These are phyloP conservation scores for Phialophora chinensis DNA, from an alignment of 2,329 filamentous ascomycete species.

Conservation along the genomic window DNA sequence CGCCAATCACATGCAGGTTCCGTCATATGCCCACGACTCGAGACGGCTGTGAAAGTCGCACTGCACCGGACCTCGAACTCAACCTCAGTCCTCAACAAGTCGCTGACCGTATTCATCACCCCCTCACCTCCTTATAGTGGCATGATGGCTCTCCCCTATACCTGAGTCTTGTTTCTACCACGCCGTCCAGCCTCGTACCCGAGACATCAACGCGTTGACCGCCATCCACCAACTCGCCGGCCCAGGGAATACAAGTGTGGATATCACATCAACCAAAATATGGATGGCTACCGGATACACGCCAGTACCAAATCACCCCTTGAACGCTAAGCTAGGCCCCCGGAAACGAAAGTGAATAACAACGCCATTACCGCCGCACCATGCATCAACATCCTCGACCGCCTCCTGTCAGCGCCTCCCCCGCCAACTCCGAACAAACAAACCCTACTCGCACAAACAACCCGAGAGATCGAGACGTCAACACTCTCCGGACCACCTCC, in stretches of 20 bases:
- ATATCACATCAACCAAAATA: slow-evolving; percentile 30
- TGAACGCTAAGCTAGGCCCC: slow-evolving; percentile 33
- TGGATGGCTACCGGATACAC: slow-evolving; percentile 37
- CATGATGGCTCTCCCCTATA: slow-evolving; percentile 33
- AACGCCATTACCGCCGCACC: slow-evolving; percentile 39
- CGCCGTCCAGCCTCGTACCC: slow-evolving; percentile 13
- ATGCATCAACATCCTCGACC: slow-evolving; percentile 93
- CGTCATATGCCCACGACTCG: slow-evolving; percentile 39
- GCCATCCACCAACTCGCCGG: slow-evolving; percentile 10
- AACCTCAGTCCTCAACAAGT: slow-evolving; percentile 30
- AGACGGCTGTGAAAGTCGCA: slow-evolving; percentile 23
- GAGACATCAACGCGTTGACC: slow-evolving; percentile 25
- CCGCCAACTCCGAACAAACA: slow-evolving; percentile 73
- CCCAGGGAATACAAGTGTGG: slow-evolving; percentile 13
- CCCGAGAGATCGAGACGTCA: slow-evolving; percentile 67
- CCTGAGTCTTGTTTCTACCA: slow-evolving; percentile 17
- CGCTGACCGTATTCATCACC: slow-evolving; percentile 21
- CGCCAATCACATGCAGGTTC: slow-evolving; percentile 34
- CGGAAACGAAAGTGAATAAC: slow-evolving; percentile 17
- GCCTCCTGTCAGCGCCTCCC: slow-evolving; percentile 73
- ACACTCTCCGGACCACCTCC: slow-evolving; percentile 56
- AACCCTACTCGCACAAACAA: slow-evolving; percentile 77
- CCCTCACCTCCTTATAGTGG: slow-evolving; percentile 12
- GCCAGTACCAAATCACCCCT: slow-evolving; percentile 26
- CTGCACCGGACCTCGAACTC: slow-evolving; percentile 2